Conservation (phyloP, 176 grass and related monocot species). For the Avena eriantha region DNA sequence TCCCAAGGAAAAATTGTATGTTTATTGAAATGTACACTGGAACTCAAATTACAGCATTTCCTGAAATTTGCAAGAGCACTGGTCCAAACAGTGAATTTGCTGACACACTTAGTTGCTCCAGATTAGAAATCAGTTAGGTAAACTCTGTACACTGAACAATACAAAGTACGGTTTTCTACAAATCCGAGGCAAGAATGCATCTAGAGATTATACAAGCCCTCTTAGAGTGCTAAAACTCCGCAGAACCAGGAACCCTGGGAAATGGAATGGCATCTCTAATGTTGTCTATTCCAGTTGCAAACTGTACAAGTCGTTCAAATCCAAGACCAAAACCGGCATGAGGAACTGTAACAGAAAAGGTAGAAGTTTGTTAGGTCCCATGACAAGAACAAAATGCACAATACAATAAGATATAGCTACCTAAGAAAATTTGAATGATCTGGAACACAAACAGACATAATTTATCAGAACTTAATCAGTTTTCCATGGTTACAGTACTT, state of each 20-base stretch:
- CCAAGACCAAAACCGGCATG: conserved; percentile 98
- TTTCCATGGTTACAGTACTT: background rate
- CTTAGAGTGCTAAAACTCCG: conserved; percentile 66
- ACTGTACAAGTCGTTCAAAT: conserved; percentile 97
- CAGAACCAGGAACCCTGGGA: conserved; percentile 80
- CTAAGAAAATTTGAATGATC: conserved; percentile 25
- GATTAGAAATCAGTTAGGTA: background rate
- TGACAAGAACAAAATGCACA: background rate
- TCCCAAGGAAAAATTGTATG: conserved; percentile 13
- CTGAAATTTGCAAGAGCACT: background rate
- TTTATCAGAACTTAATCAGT: background rate
- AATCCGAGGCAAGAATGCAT: conserved; percentile 41
- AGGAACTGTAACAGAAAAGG: conserved; percentile 64
- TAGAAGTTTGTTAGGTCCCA: background rate
- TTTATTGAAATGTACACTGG: conserved; percentile 22
- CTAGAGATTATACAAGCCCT: conserved; percentile 28
- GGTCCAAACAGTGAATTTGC: background rate
- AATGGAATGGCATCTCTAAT: conserved; percentile 97
- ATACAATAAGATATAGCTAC: conserved; percentile 21
- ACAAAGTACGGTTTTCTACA: conserved; percentile 22
- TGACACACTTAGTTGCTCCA: background rate
- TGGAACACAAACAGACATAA: conserved; percentile 4
- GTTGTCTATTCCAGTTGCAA: conserved; percentile 94
- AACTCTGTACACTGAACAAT: conserved; percentile 43
- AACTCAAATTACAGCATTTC: background rate